Base-by-base conservation (phyloP, 75 land plant genomes). In the Sequoia sempervirens region DNA sequence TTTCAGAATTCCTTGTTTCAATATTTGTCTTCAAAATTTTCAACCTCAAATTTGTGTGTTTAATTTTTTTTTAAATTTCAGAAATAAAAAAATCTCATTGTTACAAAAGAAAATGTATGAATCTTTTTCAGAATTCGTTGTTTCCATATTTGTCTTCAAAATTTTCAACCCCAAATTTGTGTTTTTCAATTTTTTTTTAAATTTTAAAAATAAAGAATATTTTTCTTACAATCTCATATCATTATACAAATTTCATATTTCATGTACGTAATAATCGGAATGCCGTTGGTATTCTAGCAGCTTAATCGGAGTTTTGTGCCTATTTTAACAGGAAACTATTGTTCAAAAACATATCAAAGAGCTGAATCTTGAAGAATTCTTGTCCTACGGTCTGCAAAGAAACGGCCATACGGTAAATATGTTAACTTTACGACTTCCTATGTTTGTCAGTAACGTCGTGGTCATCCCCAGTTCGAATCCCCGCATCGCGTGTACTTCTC, bases 81-180 rank as follows among this genome's bases (percentile, higher is more conserved):
- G n/a, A n/a, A n/a, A n/a, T n/a, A n/a, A n/a, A n/a, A n/a, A n/a
- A n/a, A n/a, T n/a, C n/a, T n/a, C n/a, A n/a, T n/a, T 54, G 84
- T 96, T 41, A 83, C 94, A 6, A 85, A 93, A 56, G 95, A 93
- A 40, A 75, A 88, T 30, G 99, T 96, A 81, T 87, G 86, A 2
- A 41, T 79, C 46, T 5, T 41, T 79, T 40, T 9, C 30, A 40
- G 14, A 10, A 17, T n/a, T 45, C 43, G 4, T 26, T 45, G 10
- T 50, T 50, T 50, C 53, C 12, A 50, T 12, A 2, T 50, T 50
- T 13, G 12, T 50, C 53, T 50, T 12, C 53, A 50, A 50, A 12
- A 50, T 11, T 50, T 50, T 50, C 52, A 50, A 50, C 11, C 53
- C 13, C 15, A 50, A 50, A 12, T 12, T 50, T 50, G 15, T 50